Percentiles rank a stretch among this genome's conserved stretches.
Evolutionary conservation across 2,329 filamentous ascomycete species (phyloP).

Genomic region (Botrytis galanthina): DNA sequence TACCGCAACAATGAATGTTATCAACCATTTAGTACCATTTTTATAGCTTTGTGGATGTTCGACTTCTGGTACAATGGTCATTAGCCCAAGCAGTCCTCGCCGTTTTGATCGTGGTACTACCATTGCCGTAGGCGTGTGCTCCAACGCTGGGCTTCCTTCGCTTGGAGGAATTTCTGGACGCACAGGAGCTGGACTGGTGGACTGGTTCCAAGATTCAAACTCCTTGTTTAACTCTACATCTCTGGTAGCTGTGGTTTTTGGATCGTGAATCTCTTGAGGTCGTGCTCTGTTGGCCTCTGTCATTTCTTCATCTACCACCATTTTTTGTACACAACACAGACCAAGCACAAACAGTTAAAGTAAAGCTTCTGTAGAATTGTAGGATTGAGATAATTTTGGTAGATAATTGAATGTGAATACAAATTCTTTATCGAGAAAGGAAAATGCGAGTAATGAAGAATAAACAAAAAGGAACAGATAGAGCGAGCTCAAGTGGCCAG

Average conservation of each 20-base stretch:
- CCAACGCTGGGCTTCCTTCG: too few relatives aligned
- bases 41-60: constrained; percentile 72
- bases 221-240: not conserved
- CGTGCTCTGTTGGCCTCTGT: not conserved
- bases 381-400: not conserved
- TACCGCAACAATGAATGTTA: constrained; percentile 74
- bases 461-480: not conserved
- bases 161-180: not conserved
- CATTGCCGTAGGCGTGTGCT: not conserved
- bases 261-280: not conserved
- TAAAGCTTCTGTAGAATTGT: not conserved
- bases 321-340: not conserved
- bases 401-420: not conserved
- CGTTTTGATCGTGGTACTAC: constrained; percentile 49
- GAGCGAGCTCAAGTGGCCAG: not conserved
- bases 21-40: constrained; percentile 75
- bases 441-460: not conserved
- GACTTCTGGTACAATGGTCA: constrained; percentile 76
- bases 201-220: not conserved
- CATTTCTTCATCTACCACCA: not conserved
- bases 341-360: not conserved
- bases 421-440: not conserved
- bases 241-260: not conserved
- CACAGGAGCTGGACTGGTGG: not conserved
- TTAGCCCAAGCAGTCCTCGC: constrained; percentile 68